Percentiles rank a stretch among this genome's conserved stretches.
These are phyloP conservation scores for Colletotrichum zoysiae DNA, from an alignment of 2,329 filamentous ascomycete species.

Conservation along the genomic window DNA sequence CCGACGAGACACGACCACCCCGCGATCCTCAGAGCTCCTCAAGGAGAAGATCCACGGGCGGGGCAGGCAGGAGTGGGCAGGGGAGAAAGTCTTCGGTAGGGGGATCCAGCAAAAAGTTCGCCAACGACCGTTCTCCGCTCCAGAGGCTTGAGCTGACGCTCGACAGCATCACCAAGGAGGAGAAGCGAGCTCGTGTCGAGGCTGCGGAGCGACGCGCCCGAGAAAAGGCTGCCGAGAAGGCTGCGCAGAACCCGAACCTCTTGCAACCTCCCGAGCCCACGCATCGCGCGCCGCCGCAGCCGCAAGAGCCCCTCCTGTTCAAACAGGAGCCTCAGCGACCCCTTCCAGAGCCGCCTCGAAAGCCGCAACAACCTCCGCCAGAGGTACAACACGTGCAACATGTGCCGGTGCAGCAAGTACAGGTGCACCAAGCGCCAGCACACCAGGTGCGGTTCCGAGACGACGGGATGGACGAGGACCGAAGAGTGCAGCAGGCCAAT, in stretches of 20 bases:
- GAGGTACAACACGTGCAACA: constrained; percentile 30
- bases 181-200: constrained; percentile 87
- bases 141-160: constrained; percentile 94
- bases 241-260: constrained; percentile 49
- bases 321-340: constrained; percentile 45
- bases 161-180: constrained; percentile 94
- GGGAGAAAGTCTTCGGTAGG: constrained; percentile 55
- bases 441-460: constrained; percentile 53
- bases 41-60: constrained; percentile 32
- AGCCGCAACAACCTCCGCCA: constrained; percentile 19
- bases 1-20: constrained; percentile 1
- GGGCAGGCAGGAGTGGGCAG: constrained; percentile 26
- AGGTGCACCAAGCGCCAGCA: constrained; percentile 41
- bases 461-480: constrained; percentile 9
- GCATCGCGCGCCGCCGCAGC: constrained; percentile 13
- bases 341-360: constrained; percentile 27
- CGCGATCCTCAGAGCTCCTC: constrained; percentile 23
- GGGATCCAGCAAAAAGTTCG: constrained; percentile 70
- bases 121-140: constrained; percentile 87
- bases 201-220: constrained; percentile 82
- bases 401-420: constrained; percentile 33
- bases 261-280: constrained; percentile 45
- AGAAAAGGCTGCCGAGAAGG: constrained; percentile 62
- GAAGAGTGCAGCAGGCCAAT: constrained; percentile 44
- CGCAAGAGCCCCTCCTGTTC: constrained; percentile 42